Base-by-base conservation (phyloP, 1,284 basidiomycete genomes). In the Heliocybe sulcata region DNA sequence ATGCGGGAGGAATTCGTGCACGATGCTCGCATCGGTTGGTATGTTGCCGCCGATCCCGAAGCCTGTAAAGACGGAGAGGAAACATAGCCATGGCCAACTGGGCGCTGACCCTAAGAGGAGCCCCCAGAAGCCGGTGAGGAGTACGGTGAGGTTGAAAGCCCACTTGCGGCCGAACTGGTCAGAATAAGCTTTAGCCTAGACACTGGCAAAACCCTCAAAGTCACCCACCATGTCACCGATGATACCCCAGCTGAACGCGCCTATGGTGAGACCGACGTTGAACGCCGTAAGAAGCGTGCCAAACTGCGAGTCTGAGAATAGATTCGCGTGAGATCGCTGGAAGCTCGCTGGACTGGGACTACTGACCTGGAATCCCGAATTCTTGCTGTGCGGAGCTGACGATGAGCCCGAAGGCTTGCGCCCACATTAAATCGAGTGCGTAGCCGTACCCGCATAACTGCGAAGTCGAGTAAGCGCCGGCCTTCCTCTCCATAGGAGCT, bases 31-130 rank as follows among this genome's bases (percentile, higher is more conserved):
- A 23, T 59, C 58, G 48, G 57, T 59, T 31, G 58, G 58, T 42
- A 59, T 59, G 35, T 59, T 59, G n/a, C 58, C 58, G 16, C 58
- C 58, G n/a, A 59, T 31, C 14, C 58, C 58, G 33, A 59, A 59
- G 11, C 58, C 58, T 33, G 57, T 54, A 47, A 59, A 57, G 31
- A 57, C 55, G 10, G 38, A 42, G 19, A 42, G 38, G 16, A 42
- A 42, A 16, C 38, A 42, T 4, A 42, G 51, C 53, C 31, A 57
- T 35, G 22, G 51, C 54, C 54, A 57, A 31, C 27, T 47, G 52
- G 52, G 31, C 2, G 57, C 53, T 2, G 54, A 54, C n/a, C 54
- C 54, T 20, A 57, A 49, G 2, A 59, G 35, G n/a, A 59, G 29
- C 19, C 58, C 58, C 38, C 57, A 59, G 14, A 55, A 52, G 20